Percentiles rank a stretch among this genome's conserved stretches.
phyloP scores from a whole-genome alignment of 1,139 yeast species.

The Pichia sp. region DNA sequence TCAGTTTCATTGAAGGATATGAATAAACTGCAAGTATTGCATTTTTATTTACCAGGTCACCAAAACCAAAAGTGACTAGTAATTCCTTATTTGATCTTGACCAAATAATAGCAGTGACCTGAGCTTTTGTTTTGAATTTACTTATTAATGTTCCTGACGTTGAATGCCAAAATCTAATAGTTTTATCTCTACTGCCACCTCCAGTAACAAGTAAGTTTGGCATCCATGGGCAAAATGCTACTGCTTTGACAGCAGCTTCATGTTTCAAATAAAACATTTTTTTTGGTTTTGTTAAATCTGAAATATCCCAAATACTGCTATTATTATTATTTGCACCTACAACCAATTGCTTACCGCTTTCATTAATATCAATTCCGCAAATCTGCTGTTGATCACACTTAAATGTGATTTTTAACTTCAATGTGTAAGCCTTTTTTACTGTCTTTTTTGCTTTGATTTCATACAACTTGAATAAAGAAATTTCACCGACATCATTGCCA shows the following conservation, averaged over 20 bases:
- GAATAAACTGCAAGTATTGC: constrained; percentile 49
- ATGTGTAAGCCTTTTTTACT: background rate
- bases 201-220: constrained; percentile 70
- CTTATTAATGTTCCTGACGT: constrained; percentile 62
- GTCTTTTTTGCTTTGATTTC: constrained; percentile 6
- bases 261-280: constrained; percentile 47
- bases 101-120: constrained; percentile 78
- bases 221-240: constrained; percentile 78
- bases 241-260: constrained; percentile 75
- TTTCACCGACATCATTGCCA: constrained; percentile 68
- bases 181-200: constrained; percentile 73
- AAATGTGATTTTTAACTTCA: constrained; percentile 30
- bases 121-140: constrained; percentile 54
- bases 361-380: constrained; percentile 60
- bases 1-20: constrained; percentile 55
- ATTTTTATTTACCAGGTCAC: constrained; percentile 39
- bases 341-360: constrained; percentile 45
- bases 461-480: constrained; percentile 33
- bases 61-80: constrained; percentile 76
- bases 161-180: constrained; percentile 77
- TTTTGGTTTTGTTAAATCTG: constrained; percentile 36
- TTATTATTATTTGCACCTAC: constrained; percentile 71
- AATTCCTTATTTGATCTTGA: constrained; percentile 55
- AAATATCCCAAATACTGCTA: constrained; percentile 61
- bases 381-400: constrained; percentile 58